Base-by-base conservation (phyloP, 345 rosid species). In the Moricandia moricandioides region DNA sequence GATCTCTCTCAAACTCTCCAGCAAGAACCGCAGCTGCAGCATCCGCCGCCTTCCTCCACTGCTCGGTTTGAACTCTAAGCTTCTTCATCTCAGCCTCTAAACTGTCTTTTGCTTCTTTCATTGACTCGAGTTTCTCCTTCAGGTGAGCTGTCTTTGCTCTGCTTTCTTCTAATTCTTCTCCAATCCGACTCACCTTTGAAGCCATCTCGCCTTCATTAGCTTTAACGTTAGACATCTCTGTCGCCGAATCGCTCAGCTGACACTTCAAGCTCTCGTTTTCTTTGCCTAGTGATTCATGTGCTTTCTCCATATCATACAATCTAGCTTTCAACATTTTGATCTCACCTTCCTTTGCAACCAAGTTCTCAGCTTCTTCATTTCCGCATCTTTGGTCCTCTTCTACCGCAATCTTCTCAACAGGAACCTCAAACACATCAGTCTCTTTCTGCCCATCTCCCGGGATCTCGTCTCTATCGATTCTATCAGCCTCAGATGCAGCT, bases 1-100 rank as follows among this genome's bases (percentile, higher is more conserved):
- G 75, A 65, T 88, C 80, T 79, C 88, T 83, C 74, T 88, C 96
- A 52, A 70, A 81, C 13, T 75, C 92, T 10, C 91, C 93, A 8
- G 96, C 84, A 27, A 94, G 93, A n/a, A 91, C 88, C 2, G 92
- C 85, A 40, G 97, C 96, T 66, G 97, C 98, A 0, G 97, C 98
- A 80, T 91, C 98, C 0, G 98, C 98, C 0, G 96, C 97, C 79
- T 94, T 94, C 79, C 87, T 84, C 98, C 98, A 94, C 75, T 94
- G 97, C 82, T 90, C 96, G 21, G 97, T 91, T 82, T 94, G 98
- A 49, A 90, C 88, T 65, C 85, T 85, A 67, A 94, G 83, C 83
- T 80, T 89, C 86, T 83, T 89, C 92, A 91, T 91, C 85, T 91
- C 98, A 0, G 80, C 78, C 78, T 94, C 97, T 72, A 91, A 51